phyloP scores from a whole-genome alignment of 2,329 filamentous ascomycete species.

The Fusarium praegraminearum region DNA sequence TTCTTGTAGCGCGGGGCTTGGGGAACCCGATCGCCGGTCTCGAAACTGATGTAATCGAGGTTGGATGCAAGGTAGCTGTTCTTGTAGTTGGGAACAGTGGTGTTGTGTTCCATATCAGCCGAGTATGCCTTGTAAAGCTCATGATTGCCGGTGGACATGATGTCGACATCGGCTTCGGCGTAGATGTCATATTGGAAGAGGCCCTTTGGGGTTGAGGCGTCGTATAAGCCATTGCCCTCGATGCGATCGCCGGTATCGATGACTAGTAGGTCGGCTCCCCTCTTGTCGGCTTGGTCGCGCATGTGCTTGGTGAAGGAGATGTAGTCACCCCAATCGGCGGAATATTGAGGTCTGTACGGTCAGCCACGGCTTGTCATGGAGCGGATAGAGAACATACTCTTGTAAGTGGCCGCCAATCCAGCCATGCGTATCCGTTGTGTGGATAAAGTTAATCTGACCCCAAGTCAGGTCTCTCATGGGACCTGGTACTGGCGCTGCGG shows the following conservation, averaged over 20 bases:
- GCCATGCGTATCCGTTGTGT: conserved; percentile 95
- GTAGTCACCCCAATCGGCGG: conserved; percentile 98
- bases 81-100: conserved; percentile 85
- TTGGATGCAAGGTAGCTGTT: conserved; percentile 90
- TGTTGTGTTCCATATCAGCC: conserved; percentile 80
- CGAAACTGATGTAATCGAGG: conserved; percentile 83
- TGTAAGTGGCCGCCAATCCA: conserved; percentile 95
- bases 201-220: conserved; percentile 88
- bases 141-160: conserved; percentile 92
- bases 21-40: conserved; percentile 77
- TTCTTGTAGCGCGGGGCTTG: conserved; percentile 86
- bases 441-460: conserved; percentile 97
- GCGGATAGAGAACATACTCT: conserved; percentile 68
- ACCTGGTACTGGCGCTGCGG: conserved; percentile 80
- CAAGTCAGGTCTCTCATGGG: conserved; percentile 87
- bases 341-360: conserved; percentile 79
- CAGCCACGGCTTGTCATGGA: not conserved
- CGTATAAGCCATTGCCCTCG: conserved; percentile 95
- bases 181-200: conserved; percentile 90
- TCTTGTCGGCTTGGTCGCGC: conserved; percentile 79
- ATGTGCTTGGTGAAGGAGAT: conserved; percentile 91
- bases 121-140: conserved; percentile 89
- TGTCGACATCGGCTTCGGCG: conserved; percentile 82
- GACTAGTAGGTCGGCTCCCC: conserved; percentile 88
- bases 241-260: conserved; percentile 94